These are phyloP conservation scores for Panicum miliaceum DNA, from an alignment of 176 grass and related monocot species.

Conservation along the genomic window DNA sequence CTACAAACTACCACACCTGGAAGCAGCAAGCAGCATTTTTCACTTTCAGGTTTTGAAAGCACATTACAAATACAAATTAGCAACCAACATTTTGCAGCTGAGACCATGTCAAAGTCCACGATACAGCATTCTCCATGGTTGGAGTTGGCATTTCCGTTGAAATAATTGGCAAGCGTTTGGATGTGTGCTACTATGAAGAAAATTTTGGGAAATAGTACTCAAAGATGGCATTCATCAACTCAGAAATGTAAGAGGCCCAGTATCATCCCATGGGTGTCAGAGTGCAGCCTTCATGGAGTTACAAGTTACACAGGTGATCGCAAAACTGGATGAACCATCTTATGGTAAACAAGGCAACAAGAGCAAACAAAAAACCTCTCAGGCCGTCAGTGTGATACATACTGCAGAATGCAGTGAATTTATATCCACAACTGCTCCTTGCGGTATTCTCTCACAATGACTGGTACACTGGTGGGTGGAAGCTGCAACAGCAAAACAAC, in stretches of 20 bases:
- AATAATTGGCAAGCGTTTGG: background rate
- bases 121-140: background rate
- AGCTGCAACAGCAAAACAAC: constrained; percentile 51
- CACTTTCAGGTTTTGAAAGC: background rate
- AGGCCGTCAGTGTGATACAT: constrained; percentile 34
- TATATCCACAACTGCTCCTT: constrained; percentile 81
- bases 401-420: background rate
- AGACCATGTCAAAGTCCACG: background rate
- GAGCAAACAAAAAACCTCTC: constrained; percentile 13
- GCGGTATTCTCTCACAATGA: constrained; percentile 76
- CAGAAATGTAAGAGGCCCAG: background rate
- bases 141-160: background rate
- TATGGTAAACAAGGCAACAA: constrained; percentile 30
- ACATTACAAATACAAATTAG: background rate
- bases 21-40: background rate
- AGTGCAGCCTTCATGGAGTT: constrained; percentile 27
- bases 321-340: constrained; percentile 47
- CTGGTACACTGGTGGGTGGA: constrained; percentile 76
- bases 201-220: no score
- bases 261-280: background rate
- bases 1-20: background rate
- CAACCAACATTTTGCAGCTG: no score
- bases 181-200: background rate
- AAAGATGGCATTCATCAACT: background rate
- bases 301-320: background rate